Base-by-base conservation (phyloP, 768 basidiomycete species). In the Russula virescens region DNA sequence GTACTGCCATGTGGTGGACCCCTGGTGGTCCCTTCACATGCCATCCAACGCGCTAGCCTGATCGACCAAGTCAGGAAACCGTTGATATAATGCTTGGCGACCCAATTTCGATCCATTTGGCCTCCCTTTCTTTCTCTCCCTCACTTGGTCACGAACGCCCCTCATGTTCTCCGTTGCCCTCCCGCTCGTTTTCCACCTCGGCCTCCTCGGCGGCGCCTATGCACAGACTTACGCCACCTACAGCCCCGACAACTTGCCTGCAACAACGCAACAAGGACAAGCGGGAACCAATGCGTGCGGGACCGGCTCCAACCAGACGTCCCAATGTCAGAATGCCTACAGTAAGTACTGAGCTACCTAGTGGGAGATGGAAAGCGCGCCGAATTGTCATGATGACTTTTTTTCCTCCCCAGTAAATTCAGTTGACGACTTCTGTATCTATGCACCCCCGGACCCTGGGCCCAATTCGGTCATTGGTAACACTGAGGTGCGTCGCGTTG, bases 221-320 rank as follows among this genome's bases (percentile, higher is more conserved):
- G 74, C 71, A 21, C 73, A 73, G 65, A 72, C 73, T 6, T 76
- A 83, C 71, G 78, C 81, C 40, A 77, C 79, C 31, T 83, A 79
- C 64, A 75, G 80, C 35, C 83, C 80, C 51, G 76, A 77, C 18
- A 80, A 79, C 61, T 73, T 75, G 4, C 81, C 83, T 21, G 69
- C 75, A 47, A 74, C 77, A 18, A 76, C 80, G 16, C 80, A 88
- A 69, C 68, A 78, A 48, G 87, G 85, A 28, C 88, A 87, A 71
- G 61, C 77, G 9, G 86, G 84, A 18, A 84, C 84, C 16, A 86
- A 89, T 71, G 73, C 79, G 60, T 93, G 90, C 71, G 85, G 85
- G 10, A 78, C 80, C 3, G 74, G 71, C 19, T 72, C 76, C 54
- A 81, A 77, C 70, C 85, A 84, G 72, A 77, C 74, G 5, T 86